Base-by-base conservation (phyloP, 345 rosid species). In the Populus euphratica region DNA sequence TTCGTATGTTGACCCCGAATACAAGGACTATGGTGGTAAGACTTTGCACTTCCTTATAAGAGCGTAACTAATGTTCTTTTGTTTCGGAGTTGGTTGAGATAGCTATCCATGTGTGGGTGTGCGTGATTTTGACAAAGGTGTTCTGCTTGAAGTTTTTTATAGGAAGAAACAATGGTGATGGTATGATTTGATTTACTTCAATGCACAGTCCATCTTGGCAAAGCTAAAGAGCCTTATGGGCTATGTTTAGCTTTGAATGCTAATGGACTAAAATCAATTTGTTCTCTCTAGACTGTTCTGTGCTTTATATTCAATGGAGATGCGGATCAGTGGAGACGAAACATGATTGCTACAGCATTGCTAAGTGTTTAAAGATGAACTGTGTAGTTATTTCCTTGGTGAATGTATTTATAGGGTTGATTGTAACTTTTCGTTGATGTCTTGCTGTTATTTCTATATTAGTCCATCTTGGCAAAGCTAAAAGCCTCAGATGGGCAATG, bases 1-100 rank as follows among this genome's bases (percentile, higher is more conserved):
- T 81, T 96, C 99, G 2, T 94, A 92, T 79, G 97, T 96, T 16
- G 97, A 94, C 73, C 89, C 94, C 35, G 98, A 94, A 71, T 61
- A 90, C 90, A 90, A 94, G 80, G 98, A 96, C 77, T 96, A 94
- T 84, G 97, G 99, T 2, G 98, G 99, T 94, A 87, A 85, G 85
- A 33, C 33, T 73, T 72, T 73, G 59, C 3, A 9, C 20, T 73
- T 47, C 31, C 41, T 27, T 31, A 13, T 16, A 43, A 44, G 49
- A 33, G 17, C 21, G 5, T 17, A 20, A 4, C 7, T 41, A 6
- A 3, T 44, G 71, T 38, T 12, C 39, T 56, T 39, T 49, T 18
- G 13, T 12, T 52, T 14, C 18, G 56, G 21, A 4, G 13, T 0
- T 31, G 68, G 39, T 13, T 65, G 16, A 29, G 21, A 31, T 31